Evolutionary conservation across 1,139 yeast genomes (phyloP), one percentile per base, ranked within the genome.

Genomic region (Kurtzmaniella quercitrusa): DNA sequence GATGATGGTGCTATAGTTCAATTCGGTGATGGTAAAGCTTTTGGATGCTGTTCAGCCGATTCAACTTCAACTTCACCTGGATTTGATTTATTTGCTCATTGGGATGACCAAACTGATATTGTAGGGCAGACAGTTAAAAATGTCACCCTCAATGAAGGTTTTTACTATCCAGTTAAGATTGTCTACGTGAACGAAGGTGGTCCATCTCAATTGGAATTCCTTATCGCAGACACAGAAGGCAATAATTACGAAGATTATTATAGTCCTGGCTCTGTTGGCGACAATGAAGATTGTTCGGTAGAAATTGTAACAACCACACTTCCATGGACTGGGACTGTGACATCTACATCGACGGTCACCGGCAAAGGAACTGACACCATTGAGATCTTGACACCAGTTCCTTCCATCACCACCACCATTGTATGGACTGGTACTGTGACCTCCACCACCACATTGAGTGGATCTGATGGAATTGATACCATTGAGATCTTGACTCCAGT

Each of bases 1-100:
- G 66, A 62, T 49, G 63, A 62, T 49, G 49, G 55, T 15, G 58
- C 52, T 2, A 47, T 53, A 50, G 46, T 60, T 3, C 50, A 51
- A 42, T 41, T 61, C 41, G 65, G 63, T 36, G 48, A 47, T 21
- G 54, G 48, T 8, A 51, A 49, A 40, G 65, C 60, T 3, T 58
- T 60, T 33, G 53, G 47, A 18, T 62, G 67, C 48, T 63, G 67
- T 51, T 42, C 48, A 24, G 34, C 11, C 18, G 48, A 50, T 10
- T 41, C 18, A 11, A 39, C 16, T 11, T 29, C 45, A 18, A 40
- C 25, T 14, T 42, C 46, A 2, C 41, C 42, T 16, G 29, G 39
- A 1, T 48, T 49, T 11, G 39, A 50, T 4, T 34, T 55, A 42
- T 50, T 41, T 37, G 45, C 52, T 10, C 15, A 42, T 46, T 8